Evolutionary conservation across 257 asterid genomes (phyloP).

Genomic region (Lycium barbarum): DNA sequence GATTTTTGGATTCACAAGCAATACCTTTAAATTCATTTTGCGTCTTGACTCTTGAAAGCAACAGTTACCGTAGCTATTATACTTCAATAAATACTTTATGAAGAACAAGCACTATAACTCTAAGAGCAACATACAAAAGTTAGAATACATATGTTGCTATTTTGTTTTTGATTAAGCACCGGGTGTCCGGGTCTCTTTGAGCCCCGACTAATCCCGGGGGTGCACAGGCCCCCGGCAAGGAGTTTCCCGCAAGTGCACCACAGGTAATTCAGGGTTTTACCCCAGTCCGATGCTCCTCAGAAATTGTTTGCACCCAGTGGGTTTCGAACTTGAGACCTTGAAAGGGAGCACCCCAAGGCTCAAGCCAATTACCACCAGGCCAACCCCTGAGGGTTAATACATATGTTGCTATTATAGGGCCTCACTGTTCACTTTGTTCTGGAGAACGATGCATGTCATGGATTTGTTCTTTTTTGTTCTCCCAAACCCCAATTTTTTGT

Average conservation of each 20-base stretch:
- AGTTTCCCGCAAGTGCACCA: no score
- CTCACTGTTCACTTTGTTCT: not conserved
- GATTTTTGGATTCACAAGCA: constrained; percentile 9
- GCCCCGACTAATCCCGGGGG: no score
- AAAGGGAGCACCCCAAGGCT: no score
- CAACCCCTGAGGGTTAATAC: no score
- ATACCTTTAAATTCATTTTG: not conserved
- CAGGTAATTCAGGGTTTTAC: no score
- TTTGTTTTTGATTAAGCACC: no score
- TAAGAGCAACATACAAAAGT: constrained; percentile 13
- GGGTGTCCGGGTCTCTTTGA: no score
- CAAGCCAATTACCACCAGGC: no score
- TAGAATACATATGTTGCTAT: constrained; percentile 5
- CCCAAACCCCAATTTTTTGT: constrained; percentile 11
- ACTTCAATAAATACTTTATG: not conserved
- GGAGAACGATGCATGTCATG: not conserved
- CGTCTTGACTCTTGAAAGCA: constrained; percentile 20
- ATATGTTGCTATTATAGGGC: constrained; percentile 14
- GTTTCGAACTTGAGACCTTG: no score
- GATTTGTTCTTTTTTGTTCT: not conserved
- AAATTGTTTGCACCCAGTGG: no score
- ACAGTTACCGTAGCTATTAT: not conserved
- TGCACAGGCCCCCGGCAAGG: no score
- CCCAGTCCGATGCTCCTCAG: no score
- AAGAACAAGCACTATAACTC: not conserved